A percentile compares a stretch with the other conserved stretches of the same genome.
These are phyloP conservation scores for Yamadazyma buinensis DNA, from an alignment of 1,139 yeast genomes.

Conservation along the genomic window DNA sequence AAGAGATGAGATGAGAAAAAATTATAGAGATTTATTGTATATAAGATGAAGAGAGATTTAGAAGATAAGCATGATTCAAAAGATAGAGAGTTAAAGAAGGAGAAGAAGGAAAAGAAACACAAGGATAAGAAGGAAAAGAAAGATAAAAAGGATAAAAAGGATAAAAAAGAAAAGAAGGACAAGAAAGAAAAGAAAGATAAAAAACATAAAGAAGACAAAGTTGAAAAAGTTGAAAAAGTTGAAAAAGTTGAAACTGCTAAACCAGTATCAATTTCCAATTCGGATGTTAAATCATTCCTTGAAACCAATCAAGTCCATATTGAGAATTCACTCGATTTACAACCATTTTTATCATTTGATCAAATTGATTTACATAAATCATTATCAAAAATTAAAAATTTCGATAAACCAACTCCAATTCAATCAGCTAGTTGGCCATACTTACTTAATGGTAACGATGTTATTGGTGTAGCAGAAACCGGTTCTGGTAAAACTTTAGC, in stretches of 20 bases:
- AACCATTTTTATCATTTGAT: slow-evolving; percentile 71
- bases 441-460: slow-evolving; percentile 74
- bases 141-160: slow-evolving; percentile 21
- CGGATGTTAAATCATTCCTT: slow-evolving; percentile 60
- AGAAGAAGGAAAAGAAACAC: slow-evolving; percentile 41
- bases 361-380: slow-evolving; percentile 57
- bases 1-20: slow-evolving; percentile 16
- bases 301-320: slow-evolving; percentile 73
- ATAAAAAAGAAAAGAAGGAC: slow-evolving; percentile 16
- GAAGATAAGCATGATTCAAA: slow-evolving; percentile 24
- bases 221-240: slow-evolving; percentile 22
- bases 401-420: slow-evolving; percentile 92
- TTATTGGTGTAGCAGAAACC: slow-evolving; percentile 96
- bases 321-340: slow-evolving; percentile 56
- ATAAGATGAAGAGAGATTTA: slow-evolving; percentile 23
- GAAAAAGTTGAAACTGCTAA: slow-evolving; percentile 43
- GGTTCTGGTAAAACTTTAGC: slow-evolving; percentile 98
- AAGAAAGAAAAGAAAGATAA: slow-evolving; percentile 25
- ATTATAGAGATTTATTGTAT: too few species aligned
- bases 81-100: slow-evolving; percentile 30
- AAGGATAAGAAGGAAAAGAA: slow-evolving; percentile 21
- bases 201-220: slow-evolving; percentile 39
- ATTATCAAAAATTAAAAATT: slow-evolving; percentile 55
- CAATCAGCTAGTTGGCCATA: slow-evolving; percentile 98
- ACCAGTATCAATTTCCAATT: slow-evolving; percentile 38